phyloP scores from a whole-genome alignment of 2,329 filamentous ascomycete species.

The Paracoccidioides brasiliensis region DNA sequence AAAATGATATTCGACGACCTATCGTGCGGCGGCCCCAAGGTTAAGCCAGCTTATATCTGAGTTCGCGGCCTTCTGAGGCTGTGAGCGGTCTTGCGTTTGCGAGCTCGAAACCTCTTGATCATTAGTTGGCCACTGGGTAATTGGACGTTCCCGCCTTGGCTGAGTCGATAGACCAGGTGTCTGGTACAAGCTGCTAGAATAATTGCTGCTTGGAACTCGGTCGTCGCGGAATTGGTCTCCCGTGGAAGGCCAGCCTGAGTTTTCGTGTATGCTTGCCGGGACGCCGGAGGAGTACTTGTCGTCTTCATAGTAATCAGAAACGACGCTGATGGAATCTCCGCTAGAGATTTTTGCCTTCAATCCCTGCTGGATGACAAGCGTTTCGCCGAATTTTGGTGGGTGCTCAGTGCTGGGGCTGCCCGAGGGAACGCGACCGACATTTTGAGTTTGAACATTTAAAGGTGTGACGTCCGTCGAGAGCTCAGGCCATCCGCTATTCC shows the following conservation, averaged over 20 bases:
- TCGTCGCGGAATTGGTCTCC: constrained; percentile 15
- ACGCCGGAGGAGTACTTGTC: constrained; percentile 19
- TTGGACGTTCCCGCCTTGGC: constrained; percentile 8
- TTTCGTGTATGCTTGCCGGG: constrained; percentile 17
- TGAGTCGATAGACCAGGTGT: constrained; percentile 14
- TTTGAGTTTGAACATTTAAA: constrained; percentile 25
- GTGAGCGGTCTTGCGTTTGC: background rate
- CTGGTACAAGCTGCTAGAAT: constrained; percentile 29
- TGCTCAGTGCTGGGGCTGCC: constrained; percentile 33
- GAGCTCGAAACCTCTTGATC: background rate
- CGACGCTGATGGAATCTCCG: constrained; percentile 28
- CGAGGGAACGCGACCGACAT: constrained; percentile 27
- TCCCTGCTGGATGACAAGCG: constrained; percentile 25
- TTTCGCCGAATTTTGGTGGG: constrained; percentile 17
- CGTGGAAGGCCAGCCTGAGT: constrained; percentile 14
- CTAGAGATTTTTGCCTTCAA: constrained; percentile 33
- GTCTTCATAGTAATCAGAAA: constrained; percentile 24
- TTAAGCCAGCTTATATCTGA: constrained; percentile 35
- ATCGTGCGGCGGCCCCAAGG: constrained; percentile 12
- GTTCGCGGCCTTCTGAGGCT: constrained; percentile 17
- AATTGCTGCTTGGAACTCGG: constrained; percentile 30
- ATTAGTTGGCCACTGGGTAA: constrained; percentile 10
- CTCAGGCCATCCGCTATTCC: constrained; percentile 30
- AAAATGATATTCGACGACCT: background rate
- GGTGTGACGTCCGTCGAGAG: constrained; percentile 20